These are phyloP conservation scores for Akebia trifoliata DNA, from an alignment of 164 flowering plant species.

Conservation along the genomic window DNA sequence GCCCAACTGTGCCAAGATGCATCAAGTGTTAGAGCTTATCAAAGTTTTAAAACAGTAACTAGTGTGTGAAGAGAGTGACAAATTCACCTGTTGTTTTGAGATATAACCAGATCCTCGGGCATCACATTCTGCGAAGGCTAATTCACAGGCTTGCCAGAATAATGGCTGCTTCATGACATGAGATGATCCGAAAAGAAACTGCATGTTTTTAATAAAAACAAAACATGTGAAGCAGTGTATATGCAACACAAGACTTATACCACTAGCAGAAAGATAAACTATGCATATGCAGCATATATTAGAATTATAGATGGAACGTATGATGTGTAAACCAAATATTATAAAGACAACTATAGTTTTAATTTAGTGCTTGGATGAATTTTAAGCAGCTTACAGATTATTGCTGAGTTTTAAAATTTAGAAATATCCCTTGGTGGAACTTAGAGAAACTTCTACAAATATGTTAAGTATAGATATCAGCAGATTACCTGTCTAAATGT, in stretches of 20 bases:
- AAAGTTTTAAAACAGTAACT: too few species aligned
- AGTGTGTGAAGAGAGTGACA: neutral
- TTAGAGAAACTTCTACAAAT: neutral
- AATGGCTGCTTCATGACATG: slow-evolving; percentile 26
- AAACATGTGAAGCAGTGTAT: too few species aligned
- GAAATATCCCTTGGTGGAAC: neutral
- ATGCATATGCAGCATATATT: too few species aligned
- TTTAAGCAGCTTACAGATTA: neutral
- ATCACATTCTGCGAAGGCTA: slow-evolving; percentile 33
- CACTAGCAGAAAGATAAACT: neutral
- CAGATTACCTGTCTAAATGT: slow-evolving; percentile 74
- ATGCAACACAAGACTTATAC: neutral
- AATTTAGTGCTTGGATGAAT: too few species aligned
- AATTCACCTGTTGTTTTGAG: slow-evolving; percentile 20
- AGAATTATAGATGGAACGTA: too few species aligned
- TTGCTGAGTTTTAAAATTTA: neutral
- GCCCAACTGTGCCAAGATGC: slow-evolving; percentile 14
- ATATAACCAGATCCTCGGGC: slow-evolving; percentile 16
- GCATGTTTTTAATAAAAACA: slow-evolving; percentile 13
- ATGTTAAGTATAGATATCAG: neutral
- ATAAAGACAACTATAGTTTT: neutral
- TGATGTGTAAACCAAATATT: too few species aligned
- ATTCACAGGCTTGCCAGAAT: slow-evolving; percentile 26
- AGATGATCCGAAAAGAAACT: slow-evolving; percentile 35
- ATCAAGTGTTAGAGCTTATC: neutral